phyloP scores from a whole-genome alignment of 306 rosid species.

The Citrullus amarus region DNA sequence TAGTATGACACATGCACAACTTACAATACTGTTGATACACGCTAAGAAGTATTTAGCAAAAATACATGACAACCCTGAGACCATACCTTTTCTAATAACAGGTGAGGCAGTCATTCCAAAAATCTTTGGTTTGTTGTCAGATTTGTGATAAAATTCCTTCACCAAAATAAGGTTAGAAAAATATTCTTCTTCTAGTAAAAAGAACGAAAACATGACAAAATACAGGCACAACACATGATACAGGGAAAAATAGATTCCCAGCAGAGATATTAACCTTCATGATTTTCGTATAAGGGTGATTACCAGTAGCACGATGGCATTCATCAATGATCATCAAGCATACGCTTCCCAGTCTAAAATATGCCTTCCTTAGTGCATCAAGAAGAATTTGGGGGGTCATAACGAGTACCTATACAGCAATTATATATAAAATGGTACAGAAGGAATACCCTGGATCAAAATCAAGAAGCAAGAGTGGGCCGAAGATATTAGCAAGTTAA shows the following conservation, averaged over 20 bases:
- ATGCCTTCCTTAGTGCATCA: conserved; percentile 77
- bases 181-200: neutral
- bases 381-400: conserved; percentile 93
- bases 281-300: conserved; percentile 74
- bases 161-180: conserved; percentile 20
- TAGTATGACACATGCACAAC: neutral
- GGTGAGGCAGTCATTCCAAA: conserved; percentile 94
- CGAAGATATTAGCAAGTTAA: neutral
- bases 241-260: neutral
- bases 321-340: conserved; percentile 75
- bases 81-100: conserved; percentile 61
- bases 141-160: conserved; percentile 84
- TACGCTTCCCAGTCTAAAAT: conserved; percentile 41
- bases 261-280: conserved; percentile 55
- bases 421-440: neutral
- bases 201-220: conserved; percentile 8
- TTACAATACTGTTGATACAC: neutral
- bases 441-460: conserved; percentile 5
- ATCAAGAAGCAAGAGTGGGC: neutral
- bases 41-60: neutral
- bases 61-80: neutral
- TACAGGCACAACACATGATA: conserved; percentile 5
- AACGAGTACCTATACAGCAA: conserved; percentile 50
- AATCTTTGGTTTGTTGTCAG: conserved; percentile 63
- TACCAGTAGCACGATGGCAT: conserved; percentile 75